Evolutionary conservation across 495 filamentous ascomycete species (phyloP).

Genomic region (Podospora australis): DNA sequence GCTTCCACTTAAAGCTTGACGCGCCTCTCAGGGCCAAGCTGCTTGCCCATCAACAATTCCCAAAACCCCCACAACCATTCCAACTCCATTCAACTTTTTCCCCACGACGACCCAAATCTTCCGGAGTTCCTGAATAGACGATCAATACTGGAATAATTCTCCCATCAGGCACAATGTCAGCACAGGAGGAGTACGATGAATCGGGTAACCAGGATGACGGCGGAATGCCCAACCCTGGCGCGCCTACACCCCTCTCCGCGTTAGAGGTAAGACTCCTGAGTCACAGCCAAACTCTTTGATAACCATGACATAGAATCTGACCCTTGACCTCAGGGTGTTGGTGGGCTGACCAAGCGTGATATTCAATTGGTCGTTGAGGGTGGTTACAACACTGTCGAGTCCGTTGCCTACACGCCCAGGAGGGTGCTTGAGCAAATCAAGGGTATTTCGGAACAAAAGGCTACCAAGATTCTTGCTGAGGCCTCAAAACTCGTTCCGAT

Average conservation of each 20-base stretch:
- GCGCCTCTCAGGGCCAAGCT: too few relatives aligned
- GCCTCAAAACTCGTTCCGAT: slow-evolving; percentile 94
- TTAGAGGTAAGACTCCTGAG: slow-evolving; percentile 68
- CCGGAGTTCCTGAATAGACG: neutral
- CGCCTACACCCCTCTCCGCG: slow-evolving; percentile 80
- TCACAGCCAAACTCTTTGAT: too few relatives aligned
- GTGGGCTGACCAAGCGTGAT: slow-evolving; percentile 85
- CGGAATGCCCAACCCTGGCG: slow-evolving; percentile 71
- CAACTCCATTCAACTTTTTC: too few relatives aligned
- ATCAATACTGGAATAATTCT: neutral
- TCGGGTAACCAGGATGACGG: slow-evolving; percentile 38
- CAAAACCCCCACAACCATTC: too few relatives aligned
- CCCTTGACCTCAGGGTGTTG: slow-evolving; percentile 65
- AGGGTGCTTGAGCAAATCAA: slow-evolving; percentile 88
- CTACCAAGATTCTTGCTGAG: slow-evolving; percentile 89
- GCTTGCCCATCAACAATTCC: too few relatives aligned
- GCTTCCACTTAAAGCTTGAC: slow-evolving; percentile 3
- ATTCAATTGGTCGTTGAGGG: slow-evolving; percentile 89
- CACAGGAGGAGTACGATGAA: slow-evolving; percentile 38
- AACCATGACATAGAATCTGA: slow-evolving; percentile 1
- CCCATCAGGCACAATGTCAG: slow-evolving; percentile 21
- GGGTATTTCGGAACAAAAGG: slow-evolving; percentile 94
- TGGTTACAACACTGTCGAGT: slow-evolving; percentile 90
- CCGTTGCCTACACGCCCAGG: slow-evolving; percentile 89
- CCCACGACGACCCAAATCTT: neutral